Evolutionary conservation across 2,329 filamentous ascomycete genomes (phyloP), one percentile per base, ranked within the genome.

Genomic region (Talaromyces sp.): DNA sequence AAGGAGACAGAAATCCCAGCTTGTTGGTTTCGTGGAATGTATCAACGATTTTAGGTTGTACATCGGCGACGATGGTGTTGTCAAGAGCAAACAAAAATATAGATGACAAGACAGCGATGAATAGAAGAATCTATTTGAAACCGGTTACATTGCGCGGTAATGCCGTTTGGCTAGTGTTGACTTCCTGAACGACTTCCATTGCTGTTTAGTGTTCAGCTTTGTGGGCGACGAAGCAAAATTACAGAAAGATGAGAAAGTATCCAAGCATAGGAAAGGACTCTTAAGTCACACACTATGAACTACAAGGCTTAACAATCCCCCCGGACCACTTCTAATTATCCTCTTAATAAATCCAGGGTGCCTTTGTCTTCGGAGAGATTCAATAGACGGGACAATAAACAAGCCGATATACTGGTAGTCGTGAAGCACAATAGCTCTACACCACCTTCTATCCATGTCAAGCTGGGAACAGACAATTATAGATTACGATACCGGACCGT

Each of bases 61-160:
- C 74, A 60, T 78, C 77, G 3, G 79, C 71, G 45, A 78, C 67
- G 4, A 80, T 78, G 2, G 80, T 80, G 0, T 79, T 80, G 2
- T 70, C 66, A 10, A 69, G 58, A 22, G 61, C 62, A 52, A 53
- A 67, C 46, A 66, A 60, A 31, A 46, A 46, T 25, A 46, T 25
- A 31, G 19, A 46, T 31, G 19, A 46, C 21, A 46, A 31, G 13
- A 25, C 21, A 46, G 43, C 9, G 43, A 17, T 46, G 21, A 46
- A 25, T 25, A 46, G 21, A 15, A 46, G 43, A 25, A 31, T 31
- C 13, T 9, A 46, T 31, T 46, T 39, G 36, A 39, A 39, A 17
- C 36, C 36, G 17, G 36, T 39, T 39, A 39, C 36, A n/a, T 39
- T 39, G 36, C 41, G 22, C 41, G 41, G 41, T 31, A 45, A 45